A percentile compares a stretch with the other conserved stretches of the same genome.
Conservation (phyloP, 2,329 filamentous ascomycete species). For the Escovopsis weberi region DNA sequence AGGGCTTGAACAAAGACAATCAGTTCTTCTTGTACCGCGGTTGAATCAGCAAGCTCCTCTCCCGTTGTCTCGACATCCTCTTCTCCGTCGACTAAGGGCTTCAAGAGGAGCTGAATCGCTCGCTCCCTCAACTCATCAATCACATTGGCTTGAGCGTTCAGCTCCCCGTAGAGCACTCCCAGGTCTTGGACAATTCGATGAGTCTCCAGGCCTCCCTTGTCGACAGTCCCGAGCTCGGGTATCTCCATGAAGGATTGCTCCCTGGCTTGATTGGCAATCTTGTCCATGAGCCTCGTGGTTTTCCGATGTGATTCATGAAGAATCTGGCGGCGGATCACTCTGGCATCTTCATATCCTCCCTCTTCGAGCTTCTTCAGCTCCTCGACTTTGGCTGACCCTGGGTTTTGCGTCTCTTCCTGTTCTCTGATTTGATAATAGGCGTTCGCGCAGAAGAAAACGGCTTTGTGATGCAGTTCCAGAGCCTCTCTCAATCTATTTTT, state of each 20-base stretch:
- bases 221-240: conserved; percentile 37
- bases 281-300: conserved; percentile 40
- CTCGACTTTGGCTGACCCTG: conserved; percentile 50
- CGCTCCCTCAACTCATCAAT: conserved; percentile 63
- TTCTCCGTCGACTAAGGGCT: conserved; percentile 73
- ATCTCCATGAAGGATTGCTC: conserved; percentile 46
- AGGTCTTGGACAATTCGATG: conserved; percentile 50
- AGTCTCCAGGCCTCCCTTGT: conserved; percentile 57
- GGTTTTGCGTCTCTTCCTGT: conserved; percentile 45
- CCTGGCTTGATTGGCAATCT: conserved; percentile 37
- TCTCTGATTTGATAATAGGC: conserved; percentile 72
- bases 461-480: conserved; percentile 68
- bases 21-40: conserved; percentile 75
- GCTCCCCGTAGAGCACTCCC: conserved; percentile 44
- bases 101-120: conserved; percentile 56
- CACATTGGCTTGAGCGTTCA: conserved; percentile 59
- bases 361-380: conserved; percentile 54
- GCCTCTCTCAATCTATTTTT: conserved; percentile 54
- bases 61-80: conserved; percentile 60
- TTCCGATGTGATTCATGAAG: conserved; percentile 37
- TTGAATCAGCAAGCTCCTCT: conserved; percentile 79
- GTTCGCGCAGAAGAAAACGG: conserved; percentile 73
- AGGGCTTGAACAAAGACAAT: conserved; percentile 75
- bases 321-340: conserved; percentile 62
- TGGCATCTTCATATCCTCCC: conserved; percentile 63